Conservation (phyloP, 2,329 filamentous ascomycete species). For the Neodidymelliopsis sp. region DNA sequence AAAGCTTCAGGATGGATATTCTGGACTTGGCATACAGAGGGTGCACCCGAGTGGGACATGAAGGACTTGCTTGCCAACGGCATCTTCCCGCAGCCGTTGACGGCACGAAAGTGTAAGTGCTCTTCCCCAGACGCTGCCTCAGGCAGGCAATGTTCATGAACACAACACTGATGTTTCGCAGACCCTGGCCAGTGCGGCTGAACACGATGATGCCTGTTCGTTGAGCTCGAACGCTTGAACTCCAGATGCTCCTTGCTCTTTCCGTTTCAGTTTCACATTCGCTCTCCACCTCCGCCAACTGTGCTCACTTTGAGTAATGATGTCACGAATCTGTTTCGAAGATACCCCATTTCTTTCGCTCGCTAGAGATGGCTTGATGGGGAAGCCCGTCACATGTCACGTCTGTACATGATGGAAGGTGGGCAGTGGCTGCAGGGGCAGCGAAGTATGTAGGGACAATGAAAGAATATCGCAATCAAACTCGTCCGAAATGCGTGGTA, state of each 20-base stretch:
- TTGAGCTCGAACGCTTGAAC: constrained; percentile 4
- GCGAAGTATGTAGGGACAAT: constrained; percentile 5
- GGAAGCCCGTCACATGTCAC: constrained; percentile 10
- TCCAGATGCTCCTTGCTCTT: constrained; percentile 17
- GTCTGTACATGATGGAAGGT: constrained; percentile 3
- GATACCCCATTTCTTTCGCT: constrained; percentile 36
- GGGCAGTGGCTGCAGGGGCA: constrained; percentile 4
- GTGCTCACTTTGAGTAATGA: constrained; percentile 23
- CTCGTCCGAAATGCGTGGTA: too few species aligned
- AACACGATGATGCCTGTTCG: constrained; percentile 4
- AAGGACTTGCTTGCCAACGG: constrained; percentile 52
- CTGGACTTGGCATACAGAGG: constrained; percentile 61
- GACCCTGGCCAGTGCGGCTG: constrained; percentile 48
- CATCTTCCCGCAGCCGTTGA: constrained; percentile 58
- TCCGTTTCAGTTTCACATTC: constrained; percentile 24
- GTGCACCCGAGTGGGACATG: constrained; percentile 60
- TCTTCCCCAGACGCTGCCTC: constrained; percentile 1
- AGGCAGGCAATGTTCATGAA: neutral
- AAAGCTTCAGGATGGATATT: constrained; percentile 59
- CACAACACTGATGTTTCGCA: constrained; percentile 30
- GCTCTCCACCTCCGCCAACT: constrained; percentile 21
- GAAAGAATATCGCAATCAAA: neutral
- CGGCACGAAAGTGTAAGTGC: constrained; percentile 48
- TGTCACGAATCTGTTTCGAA: constrained; percentile 34
- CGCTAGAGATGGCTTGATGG: constrained; percentile 14